Conservation (phyloP, 169 alveolate genomes). For the Plasmodium cynomolgi region DNA sequence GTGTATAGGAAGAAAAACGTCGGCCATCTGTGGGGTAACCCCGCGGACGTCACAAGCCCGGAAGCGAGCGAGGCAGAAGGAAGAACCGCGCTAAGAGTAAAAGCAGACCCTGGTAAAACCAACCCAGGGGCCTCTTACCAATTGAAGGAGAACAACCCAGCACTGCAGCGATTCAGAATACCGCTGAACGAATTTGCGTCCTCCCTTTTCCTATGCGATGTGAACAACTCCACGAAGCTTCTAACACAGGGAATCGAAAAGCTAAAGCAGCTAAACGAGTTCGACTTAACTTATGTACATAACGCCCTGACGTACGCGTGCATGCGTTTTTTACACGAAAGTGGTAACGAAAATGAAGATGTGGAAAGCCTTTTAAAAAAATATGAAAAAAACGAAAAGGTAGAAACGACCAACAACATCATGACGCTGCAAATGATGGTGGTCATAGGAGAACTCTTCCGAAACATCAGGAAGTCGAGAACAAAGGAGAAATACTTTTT, state of each 20-base stretch:
- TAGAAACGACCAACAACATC: conserved; percentile 66
- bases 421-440: conserved; percentile 75
- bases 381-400: conserved; percentile 70
- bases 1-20: conserved; percentile 53
- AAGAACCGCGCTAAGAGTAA: not conserved
- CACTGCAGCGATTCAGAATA: conserved; percentile 41
- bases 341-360: conserved; percentile 75
- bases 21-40: conserved; percentile 21
- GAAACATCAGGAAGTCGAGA: conserved; percentile 62
- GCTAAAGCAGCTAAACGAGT: conserved; percentile 46
- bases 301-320: conserved; percentile 50
- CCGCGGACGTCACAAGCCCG: not conserved
- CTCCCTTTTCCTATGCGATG: conserved; percentile 67
- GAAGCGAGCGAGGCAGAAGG: not conserved
- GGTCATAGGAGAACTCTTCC: conserved; percentile 62
- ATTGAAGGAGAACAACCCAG: conserved; percentile 2
- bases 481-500: conserved; percentile 42
- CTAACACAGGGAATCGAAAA: conserved; percentile 51
- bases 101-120: not conserved
- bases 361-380: conserved; percentile 48
- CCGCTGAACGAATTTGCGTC: conserved; percentile 65
- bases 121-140: not conserved
- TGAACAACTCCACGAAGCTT: conserved; percentile 38
- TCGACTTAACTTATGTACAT: conserved; percentile 57
- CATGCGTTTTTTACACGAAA: conserved; percentile 38